Evolutionary conservation across 768 basidiomycete species (phyloP).

Genomic region (Leccinum longicurvipes): DNA sequence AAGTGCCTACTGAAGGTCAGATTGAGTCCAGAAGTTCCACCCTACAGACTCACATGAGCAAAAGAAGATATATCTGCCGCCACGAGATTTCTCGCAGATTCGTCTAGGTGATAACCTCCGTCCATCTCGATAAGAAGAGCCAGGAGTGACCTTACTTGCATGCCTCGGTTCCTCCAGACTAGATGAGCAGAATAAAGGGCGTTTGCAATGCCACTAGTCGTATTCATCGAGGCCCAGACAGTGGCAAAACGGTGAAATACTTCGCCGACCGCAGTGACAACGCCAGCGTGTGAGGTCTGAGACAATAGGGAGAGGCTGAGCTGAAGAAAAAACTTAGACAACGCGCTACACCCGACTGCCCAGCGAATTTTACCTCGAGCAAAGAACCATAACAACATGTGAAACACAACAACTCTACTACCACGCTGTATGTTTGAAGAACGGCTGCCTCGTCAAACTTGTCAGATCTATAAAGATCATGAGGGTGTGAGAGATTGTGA

Average conservation of each 20-base stretch:
- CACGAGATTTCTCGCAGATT: conserved; percentile 56
- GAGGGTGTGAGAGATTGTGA: background rate
- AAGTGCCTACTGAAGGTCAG: conserved; percentile 33
- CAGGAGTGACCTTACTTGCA: conserved; percentile 64
- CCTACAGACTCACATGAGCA: conserved; percentile 46
- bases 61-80: conserved; percentile 58
- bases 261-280: conserved; percentile 62
- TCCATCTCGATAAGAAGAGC: conserved; percentile 65
- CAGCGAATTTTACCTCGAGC: conserved; percentile 51
- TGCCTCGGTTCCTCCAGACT: conserved; percentile 59
- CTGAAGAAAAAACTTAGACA: conserved; percentile 31
- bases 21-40: background rate
- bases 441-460: conserved; percentile 34
- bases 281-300: conserved; percentile 47
- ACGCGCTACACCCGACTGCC: background rate
- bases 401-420: conserved; percentile 57
- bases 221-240: conserved; percentile 79
- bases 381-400: conserved; percentile 65
- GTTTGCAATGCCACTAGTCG: conserved; percentile 48
- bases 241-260: conserved; percentile 67
- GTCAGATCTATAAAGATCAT: conserved; percentile 23
- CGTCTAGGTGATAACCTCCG: conserved; percentile 51
- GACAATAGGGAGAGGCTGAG: conserved; percentile 53
- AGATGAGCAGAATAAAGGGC: conserved; percentile 63
- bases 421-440: conserved; percentile 54